Conservation (phyloP, 2,329 filamentous ascomycete genomes). For the Paraconiothyrium brasiliense region DNA sequence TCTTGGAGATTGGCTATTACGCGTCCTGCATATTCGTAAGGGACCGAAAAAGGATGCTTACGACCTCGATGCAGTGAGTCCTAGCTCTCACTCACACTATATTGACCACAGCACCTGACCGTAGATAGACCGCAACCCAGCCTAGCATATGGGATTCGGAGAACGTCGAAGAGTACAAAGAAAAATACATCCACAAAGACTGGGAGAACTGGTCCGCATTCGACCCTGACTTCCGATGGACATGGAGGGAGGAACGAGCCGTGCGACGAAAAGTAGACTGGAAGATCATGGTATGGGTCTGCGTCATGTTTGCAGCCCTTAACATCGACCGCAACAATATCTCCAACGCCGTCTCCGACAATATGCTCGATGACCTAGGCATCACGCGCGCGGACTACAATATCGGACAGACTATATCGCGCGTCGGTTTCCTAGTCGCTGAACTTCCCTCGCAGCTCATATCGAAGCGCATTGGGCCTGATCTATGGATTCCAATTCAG, state of each 20-base stretch:
- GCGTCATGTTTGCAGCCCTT: constrained; percentile 61
- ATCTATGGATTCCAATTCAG: constrained; percentile 52
- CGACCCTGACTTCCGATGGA: constrained; percentile 64
- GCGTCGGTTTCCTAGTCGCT: constrained; percentile 75
- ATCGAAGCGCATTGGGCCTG: constrained; percentile 52
- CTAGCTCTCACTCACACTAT: no score
- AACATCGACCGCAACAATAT: constrained; percentile 57
- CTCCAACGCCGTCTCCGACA: constrained; percentile 31
- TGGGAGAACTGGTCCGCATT: constrained; percentile 68
- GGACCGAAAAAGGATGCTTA: constrained; percentile 16
- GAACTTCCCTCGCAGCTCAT: constrained; percentile 54
- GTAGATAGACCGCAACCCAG: constrained; percentile 15
- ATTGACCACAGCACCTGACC: no score
- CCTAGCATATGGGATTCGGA: constrained; percentile 22
- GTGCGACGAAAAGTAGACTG: constrained; percentile 28
- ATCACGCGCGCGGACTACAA: constrained; percentile 29
- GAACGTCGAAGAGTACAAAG: constrained; percentile 17
- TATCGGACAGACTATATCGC: constrained; percentile 64
- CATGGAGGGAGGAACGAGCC: constrained; percentile 60
- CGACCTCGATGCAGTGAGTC: constrained; percentile 19
- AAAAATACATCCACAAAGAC: constrained; percentile 22
- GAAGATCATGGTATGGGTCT: constrained; percentile 51
- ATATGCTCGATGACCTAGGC: constrained; percentile 30
- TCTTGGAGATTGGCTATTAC: constrained; percentile 19
- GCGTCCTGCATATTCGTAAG: constrained; percentile 17